Conservation (phyloP, 306 rosid species). For the Pueraria montana region DNA sequence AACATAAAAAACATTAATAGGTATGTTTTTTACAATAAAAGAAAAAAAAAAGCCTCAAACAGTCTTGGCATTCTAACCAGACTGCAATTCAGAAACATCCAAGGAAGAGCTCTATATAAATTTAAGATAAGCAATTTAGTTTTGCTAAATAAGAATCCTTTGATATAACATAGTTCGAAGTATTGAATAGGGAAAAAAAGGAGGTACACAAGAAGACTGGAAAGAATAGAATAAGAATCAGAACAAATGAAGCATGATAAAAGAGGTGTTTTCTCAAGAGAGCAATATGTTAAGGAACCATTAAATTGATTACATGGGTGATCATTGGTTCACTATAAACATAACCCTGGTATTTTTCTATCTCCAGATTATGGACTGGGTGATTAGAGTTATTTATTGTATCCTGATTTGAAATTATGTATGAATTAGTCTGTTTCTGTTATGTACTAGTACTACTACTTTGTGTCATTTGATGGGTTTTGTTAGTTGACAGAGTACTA, state of each 20-base stretch:
- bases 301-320: neutral
- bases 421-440: neutral
- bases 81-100: neutral
- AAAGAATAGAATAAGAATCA: neutral
- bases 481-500: neutral
- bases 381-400: neutral
- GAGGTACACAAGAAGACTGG: neutral
- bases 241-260: neutral
- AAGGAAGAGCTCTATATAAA: neutral
- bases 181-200: conserved; percentile 16
- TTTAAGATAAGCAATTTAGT: conserved; percentile 5
- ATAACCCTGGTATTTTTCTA: conserved; percentile 1
- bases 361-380: neutral
- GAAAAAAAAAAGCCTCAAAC: neutral
- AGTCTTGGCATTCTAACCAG: conserved; percentile 18
- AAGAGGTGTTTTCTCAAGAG: neutral
- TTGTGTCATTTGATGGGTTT: conserved; percentile 1
- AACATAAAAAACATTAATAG: conserved; percentile 15
- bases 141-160: conserved; percentile 23
- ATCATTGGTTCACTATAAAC: conserved; percentile 4
- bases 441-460: neutral
- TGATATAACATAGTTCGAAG: neutral
- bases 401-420: neutral
- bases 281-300: neutral
- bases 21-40: neutral